Percentiles rank a stretch among this genome's conserved stretches.
Evolutionary conservation across 495 filamentous ascomycete genomes (phyloP).

Genomic region (Hypomontagnella monticulosa): DNA sequence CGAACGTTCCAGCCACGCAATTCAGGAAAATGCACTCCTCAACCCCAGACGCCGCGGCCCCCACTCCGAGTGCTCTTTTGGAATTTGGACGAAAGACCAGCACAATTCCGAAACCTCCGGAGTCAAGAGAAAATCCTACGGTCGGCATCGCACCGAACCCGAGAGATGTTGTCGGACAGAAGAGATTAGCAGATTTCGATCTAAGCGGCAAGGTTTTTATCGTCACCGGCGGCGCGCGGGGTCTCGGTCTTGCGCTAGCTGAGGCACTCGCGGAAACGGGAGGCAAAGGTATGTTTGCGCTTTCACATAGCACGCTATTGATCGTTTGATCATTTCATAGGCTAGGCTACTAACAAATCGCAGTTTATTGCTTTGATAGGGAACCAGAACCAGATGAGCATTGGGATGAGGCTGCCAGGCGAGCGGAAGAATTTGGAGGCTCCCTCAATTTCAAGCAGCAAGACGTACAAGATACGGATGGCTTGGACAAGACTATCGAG

Average conservation of each 20-base stretch:
- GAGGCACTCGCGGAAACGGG: conserved; percentile 77
- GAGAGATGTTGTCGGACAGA: conserved; percentile 35
- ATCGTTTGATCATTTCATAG: not conserved
- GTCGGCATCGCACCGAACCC: conserved; percentile 32
- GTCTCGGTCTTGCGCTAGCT: conserved; percentile 71
- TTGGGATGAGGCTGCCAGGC: conserved; percentile 60
- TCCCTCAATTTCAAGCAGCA: conserved; percentile 68
- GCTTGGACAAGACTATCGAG: conserved; percentile 63
- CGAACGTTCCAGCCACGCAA: conserved; percentile 2
- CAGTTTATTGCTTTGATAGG: conserved; percentile 73
- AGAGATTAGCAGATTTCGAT: conserved; percentile 57
- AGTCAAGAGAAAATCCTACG: conserved; percentile 33
- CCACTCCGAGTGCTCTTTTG: conserved; percentile 7
- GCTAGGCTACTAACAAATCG: conserved; percentile 9
- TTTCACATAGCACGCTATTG: not conserved
- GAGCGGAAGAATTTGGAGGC: conserved; percentile 62
- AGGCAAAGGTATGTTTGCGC: conserved; percentile 61
- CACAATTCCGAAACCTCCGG: conserved; percentile 28
- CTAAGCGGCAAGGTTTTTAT: conserved; percentile 66
- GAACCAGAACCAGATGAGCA: conserved; percentile 58
- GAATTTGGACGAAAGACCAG: conserved; percentile 17
- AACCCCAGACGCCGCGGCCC: conserved; percentile 13
- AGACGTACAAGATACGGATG: conserved; percentile 68
- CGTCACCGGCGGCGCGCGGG: conserved; percentile 70
- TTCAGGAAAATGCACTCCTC: conserved; percentile 26